phyloP scores from a whole-genome alignment of 2,329 filamentous ascomycete species.

The Cordyceps fumosorosea region DNA sequence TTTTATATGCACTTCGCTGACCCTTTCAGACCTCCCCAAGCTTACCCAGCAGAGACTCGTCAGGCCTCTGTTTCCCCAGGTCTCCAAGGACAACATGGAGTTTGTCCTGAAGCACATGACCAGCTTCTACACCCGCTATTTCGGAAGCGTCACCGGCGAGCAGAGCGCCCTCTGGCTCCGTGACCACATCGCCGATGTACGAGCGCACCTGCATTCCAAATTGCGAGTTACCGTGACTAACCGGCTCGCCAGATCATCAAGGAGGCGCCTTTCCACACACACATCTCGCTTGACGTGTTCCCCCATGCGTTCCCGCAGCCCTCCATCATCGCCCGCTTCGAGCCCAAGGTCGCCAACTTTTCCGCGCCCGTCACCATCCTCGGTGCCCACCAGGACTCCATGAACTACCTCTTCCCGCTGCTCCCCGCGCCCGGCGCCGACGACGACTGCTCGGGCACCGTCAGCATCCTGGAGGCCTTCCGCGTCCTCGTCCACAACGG shows the following conservation, averaged over 20 bases:
- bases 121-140: constrained; percentile 55
- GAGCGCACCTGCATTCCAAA: neutral
- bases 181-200: constrained; percentile 27
- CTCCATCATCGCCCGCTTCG: constrained; percentile 64
- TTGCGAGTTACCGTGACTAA: neutral
- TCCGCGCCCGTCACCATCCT: constrained; percentile 42
- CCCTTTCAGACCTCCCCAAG: constrained; percentile 25
- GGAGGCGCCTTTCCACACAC: constrained; percentile 28
- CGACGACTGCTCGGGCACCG: constrained; percentile 65
- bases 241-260: constrained; percentile 22
- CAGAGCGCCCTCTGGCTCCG: constrained; percentile 29
- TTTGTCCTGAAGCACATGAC: constrained; percentile 57
- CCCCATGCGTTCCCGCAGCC: constrained; percentile 62
- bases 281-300: constrained; percentile 44
- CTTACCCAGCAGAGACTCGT: constrained; percentile 47
- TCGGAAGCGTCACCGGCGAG: constrained; percentile 29
- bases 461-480: constrained; percentile 67
- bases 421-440: constrained; percentile 66
- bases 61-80: constrained; percentile 46
- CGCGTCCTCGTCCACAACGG: constrained; percentile 51
- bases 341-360: constrained; percentile 30
- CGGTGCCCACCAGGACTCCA: constrained; percentile 67
- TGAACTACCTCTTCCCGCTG: constrained; percentile 64
- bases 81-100: constrained; percentile 59
- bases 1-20: neutral